Evolutionary conservation across 768 basidiomycete species (phyloP), one percentile per base, ranked within the genome.

Genomic region (Phallus indusiatus): DNA sequence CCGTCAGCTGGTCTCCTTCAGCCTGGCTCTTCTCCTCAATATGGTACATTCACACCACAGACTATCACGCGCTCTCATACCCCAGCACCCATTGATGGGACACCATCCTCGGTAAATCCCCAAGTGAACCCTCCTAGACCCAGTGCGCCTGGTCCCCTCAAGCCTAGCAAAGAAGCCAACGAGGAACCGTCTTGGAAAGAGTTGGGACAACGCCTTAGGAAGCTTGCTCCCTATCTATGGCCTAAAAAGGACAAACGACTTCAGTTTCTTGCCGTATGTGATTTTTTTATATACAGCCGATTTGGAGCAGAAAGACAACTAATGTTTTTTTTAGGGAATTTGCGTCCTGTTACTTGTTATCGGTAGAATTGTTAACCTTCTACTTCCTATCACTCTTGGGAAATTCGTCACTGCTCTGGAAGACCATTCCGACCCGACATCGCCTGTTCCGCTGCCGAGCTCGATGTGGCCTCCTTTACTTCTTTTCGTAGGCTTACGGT

Each of bases 181-280:
- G 67, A 46, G 18, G 66, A 88, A 59, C 84, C 88, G 9, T 79
- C 84, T 6, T 91, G 88, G 86, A 63, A 72, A 20, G 88, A 90
- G 68, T 73, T 90, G 37, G 77, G 79, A 71, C 74, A 68, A 16
- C 83, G 91, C 48, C 72, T 94, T 59, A 73, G 75, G 52, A 81
- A 80, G 51, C 75, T 95, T 47, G 70, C 78, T 14, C 93, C 92
- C 1, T 88, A 88, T 72, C 81, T 95, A 9, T 95, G 92, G 91
- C 93, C 93, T 5, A 77, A 78, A 35, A 86, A 83, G 62, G 80
- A 75, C 61, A 67, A 68, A 34, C 77, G 76, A 59, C 76, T 95
- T 4, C 91, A 94, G 69, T 66, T 85, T 47, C 71, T 88, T 56
- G 88, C 86, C 5, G 80, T 86, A 67, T 64, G 79, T 75, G 8